A percentile compares a stretch with the other conserved stretches of the same genome.
These are phyloP conservation scores for Microdochium bolleyi DNA, from an alignment of 2,329 filamentous ascomycete genomes.

Conservation along the genomic window DNA sequence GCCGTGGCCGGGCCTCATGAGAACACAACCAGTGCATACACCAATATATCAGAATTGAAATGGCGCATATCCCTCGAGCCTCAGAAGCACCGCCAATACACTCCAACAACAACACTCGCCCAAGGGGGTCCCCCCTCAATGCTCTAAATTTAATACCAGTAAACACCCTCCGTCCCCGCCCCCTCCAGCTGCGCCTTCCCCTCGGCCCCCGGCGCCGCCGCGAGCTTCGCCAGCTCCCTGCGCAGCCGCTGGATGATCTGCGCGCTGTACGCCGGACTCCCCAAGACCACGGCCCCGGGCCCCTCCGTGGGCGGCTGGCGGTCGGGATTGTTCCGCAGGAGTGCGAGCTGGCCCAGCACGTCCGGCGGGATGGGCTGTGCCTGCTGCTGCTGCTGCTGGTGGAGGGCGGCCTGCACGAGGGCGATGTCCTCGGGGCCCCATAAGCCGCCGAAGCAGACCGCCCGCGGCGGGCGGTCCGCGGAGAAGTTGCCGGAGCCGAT, in stretches of 20 bases:
- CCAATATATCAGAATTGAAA: too few relatives aligned
- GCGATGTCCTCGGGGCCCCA: background rate
- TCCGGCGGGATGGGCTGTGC: background rate
- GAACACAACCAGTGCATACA: too few relatives aligned
- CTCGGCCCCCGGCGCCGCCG: too few relatives aligned
- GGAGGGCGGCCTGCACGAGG: background rate
- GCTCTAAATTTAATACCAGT: too few relatives aligned
- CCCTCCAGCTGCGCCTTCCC: too few relatives aligned
- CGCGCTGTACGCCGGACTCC: background rate
- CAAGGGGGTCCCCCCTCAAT: too few relatives aligned
- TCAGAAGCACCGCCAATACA: too few relatives aligned
- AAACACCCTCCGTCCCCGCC: too few relatives aligned
- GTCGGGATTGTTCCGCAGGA: background rate
- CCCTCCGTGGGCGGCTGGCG: background rate
- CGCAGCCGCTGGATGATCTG: background rate
- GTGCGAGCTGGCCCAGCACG: background rate
- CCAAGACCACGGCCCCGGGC: background rate
- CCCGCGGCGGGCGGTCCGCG: background rate
- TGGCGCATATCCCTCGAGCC: too few relatives aligned
- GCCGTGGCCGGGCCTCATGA: too few relatives aligned
- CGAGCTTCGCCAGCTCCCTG: background rate
- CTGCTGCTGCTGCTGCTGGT: background rate
- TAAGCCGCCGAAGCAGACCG: background rate
- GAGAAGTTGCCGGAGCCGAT: background rate
- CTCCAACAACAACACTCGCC: too few relatives aligned